phyloP scores from a whole-genome alignment of 345 rosid species.

The Conringia planisiliqua region DNA sequence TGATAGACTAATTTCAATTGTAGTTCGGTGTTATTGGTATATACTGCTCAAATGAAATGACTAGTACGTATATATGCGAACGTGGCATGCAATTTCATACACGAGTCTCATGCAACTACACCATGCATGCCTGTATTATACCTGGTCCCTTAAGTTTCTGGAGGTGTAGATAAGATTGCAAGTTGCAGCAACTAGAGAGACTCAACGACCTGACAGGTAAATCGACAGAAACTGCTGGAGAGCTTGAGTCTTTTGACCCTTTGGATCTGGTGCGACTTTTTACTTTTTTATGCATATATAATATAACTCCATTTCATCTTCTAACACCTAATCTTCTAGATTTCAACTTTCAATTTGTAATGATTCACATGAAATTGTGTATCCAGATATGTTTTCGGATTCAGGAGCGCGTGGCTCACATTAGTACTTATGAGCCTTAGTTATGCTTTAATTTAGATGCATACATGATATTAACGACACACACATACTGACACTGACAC shows the following conservation, averaged over 20 bases:
- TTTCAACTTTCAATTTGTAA: neutral
- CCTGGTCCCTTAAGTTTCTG: neutral
- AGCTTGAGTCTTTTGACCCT: slow-evolving; percentile 34
- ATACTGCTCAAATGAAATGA: too few relatives aligned
- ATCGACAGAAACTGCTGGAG: slow-evolving; percentile 1
- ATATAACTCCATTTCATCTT: neutral
- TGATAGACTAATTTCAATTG: too few relatives aligned
- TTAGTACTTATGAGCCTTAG: neutral
- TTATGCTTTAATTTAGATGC: neutral
- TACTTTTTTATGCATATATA: neutral
- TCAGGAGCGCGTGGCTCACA: neutral
- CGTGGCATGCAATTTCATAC: neutral
- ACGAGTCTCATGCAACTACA: neutral
- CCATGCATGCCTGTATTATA: neutral
- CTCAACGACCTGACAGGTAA: neutral
- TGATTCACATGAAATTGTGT: neutral
- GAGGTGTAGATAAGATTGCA: slow-evolving; percentile 9
- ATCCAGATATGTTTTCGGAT: neutral
- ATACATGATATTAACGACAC: neutral
- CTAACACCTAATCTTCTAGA: slow-evolving; percentile 16
- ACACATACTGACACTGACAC: neutral
- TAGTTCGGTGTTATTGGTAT: too few relatives aligned
- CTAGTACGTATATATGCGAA: neutral
- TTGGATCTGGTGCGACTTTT: slow-evolving; percentile 24
- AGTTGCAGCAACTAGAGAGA: slow-evolving; percentile 5